A percentile compares a stretch with the other conserved stretches of the same genome.
Evolutionary conservation across 768 basidiomycete species (phyloP).

Genomic region (Hemileccinum impolitum): DNA sequence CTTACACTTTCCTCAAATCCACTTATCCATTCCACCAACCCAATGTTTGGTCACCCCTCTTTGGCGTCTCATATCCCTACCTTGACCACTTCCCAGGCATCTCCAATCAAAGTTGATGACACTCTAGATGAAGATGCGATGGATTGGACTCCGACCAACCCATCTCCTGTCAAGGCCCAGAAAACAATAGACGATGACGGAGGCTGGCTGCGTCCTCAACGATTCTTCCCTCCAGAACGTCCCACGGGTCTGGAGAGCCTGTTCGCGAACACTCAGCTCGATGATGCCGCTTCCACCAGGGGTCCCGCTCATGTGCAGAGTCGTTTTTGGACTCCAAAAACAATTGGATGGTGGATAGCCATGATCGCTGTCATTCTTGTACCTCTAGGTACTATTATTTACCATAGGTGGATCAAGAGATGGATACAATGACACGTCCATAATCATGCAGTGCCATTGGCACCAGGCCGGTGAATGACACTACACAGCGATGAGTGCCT

Average conservation of each 20-base stretch:
- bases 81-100: slow-evolving; percentile 20
- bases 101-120: slow-evolving; percentile 28
- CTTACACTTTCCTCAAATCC: slow-evolving; percentile 67
- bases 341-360: slow-evolving; percentile 12
- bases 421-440: slow-evolving; percentile 19
- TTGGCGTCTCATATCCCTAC: slow-evolving; percentile 33
- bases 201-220: slow-evolving; percentile 62
- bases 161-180: slow-evolving; percentile 23
- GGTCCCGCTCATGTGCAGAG: not conserved
- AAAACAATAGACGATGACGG: slow-evolving; percentile 32
- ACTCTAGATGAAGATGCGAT: slow-evolving; percentile 41
- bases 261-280: slow-evolving; percentile 59
- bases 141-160: slow-evolving; percentile 68
- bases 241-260: slow-evolving; percentile 74
- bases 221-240: slow-evolving; percentile 74
- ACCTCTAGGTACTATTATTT: slow-evolving; percentile 19
- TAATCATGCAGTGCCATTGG: not conserved
- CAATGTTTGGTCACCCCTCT: slow-evolving; percentile 72
- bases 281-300: slow-evolving; percentile 33
- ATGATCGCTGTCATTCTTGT: slow-evolving; percentile 14
- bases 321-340: slow-evolving; percentile 1
- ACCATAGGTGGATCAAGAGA: slow-evolving; percentile 21
- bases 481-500: slow-evolving; percentile 6
- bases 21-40: slow-evolving; percentile 43
- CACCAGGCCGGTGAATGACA: not conserved